A percentile compares a stretch with the other conserved stretches of the same genome.
Evolutionary conservation across 2,329 filamentous ascomycete species (phyloP).

Genomic region (Samsoniella hepiali): DNA sequence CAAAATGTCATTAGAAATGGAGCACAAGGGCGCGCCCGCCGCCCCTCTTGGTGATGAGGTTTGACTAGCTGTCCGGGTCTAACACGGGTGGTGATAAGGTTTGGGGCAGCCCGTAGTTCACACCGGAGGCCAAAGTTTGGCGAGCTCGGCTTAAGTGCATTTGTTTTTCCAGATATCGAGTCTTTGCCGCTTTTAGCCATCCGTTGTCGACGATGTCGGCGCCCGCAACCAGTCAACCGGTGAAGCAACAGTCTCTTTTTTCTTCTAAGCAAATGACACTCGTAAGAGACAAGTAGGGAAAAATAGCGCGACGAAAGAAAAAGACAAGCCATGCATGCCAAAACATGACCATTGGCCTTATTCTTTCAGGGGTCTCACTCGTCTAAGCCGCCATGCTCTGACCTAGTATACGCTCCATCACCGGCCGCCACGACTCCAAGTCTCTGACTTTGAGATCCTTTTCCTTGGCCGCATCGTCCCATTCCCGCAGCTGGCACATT

Average conservation of each 20-base stretch:
- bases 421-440: constrained; percentile 12
- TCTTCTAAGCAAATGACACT: too few relatives aligned
- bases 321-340: too few relatives aligned
- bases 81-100: background rate
- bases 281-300: too few relatives aligned
- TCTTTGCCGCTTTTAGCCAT: background rate
- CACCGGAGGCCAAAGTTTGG: background rate
- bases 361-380: background rate
- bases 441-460: constrained; percentile 2
- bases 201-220: background rate
- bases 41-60: background rate
- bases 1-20: constrained; percentile 2
- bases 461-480: constrained; percentile 24
- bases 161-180: background rate
- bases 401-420: constrained; percentile 9
- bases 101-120: background rate
- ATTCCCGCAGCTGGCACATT: constrained; percentile 22
- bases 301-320: too few relatives aligned
- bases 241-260: background rate
- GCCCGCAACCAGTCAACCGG: background rate
- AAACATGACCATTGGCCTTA: too few relatives aligned
- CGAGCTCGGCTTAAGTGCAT: background rate
- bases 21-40: constrained; percentile 11
- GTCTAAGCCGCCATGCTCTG: background rate
- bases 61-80: background rate